Evolutionary conservation across 345 rosid genomes (phyloP), one percentile per base, ranked within the genome.

Genomic region (Chamaenerion angustifolium): DNA sequence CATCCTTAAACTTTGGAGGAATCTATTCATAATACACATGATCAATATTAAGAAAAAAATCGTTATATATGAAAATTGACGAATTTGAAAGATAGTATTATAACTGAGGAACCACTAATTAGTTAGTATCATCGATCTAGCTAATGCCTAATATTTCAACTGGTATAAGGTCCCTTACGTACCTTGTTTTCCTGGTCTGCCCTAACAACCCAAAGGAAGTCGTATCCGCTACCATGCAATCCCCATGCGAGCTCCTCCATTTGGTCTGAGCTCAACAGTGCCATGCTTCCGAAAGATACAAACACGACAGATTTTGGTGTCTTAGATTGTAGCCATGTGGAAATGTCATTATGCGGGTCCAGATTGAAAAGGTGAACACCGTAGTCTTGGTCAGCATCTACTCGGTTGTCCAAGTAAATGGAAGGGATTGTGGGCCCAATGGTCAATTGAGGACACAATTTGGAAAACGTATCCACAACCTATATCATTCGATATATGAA

Each of bases 391-490:
- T 80, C 85, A 7, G 51, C 49, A 49, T 63, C 43, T 4, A 74
- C 42, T 11, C 75, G 60, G 31, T 76, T 58, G 73, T 82, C 88
- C 21, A 82, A 49, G 66, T 71, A 80, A 37, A 62, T 41, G 3
- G 95, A 86, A 21, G 80, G 86, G 56, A 86, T 57, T 15, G 86
- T 82, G 11, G 92, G 88, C 2, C 92, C 92, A 4, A 77, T 64
- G n/a, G 83, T 69, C 41, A 74, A 41, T 35, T 64, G n/a, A n/a
- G 68, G 70, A 45, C 67, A 66, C 35, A 59, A 52, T 54, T 72
- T 68, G 0, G 77, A 64, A 79, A 77, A 71, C 43, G 68, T 19
- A 4, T 70, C 75, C 44, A 60, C 73, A 49, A 56, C 82, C 81
- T 78, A 57, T 42, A n/a, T n/a, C n/a, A n/a, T n/a, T n/a, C n/a